Evolutionary conservation across 257 asterid genomes (phyloP).

Genomic region (Solanum virginianum): DNA sequence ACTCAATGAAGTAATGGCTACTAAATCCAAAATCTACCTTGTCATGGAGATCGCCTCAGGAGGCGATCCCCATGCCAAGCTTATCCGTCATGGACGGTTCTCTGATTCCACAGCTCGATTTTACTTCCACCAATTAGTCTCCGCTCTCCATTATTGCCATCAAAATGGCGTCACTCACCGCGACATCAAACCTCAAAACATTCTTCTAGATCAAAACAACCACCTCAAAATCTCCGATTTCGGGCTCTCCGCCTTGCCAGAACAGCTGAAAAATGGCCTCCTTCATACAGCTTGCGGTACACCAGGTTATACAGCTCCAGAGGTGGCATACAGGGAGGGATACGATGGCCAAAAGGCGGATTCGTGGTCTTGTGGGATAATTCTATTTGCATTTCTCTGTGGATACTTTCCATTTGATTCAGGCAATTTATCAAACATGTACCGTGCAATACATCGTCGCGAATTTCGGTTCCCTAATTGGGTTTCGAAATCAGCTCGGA

Average conservation of each 20-base stretch:
- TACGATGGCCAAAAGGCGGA: conserved; percentile 84
- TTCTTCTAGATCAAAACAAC: conserved; percentile 54
- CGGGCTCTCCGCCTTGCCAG: conserved; percentile 81
- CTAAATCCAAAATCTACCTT: conserved; percentile 64
- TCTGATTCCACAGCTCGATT: conserved; percentile 36
- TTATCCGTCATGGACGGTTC: conserved; percentile 44
- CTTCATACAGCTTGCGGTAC: conserved; percentile 79
- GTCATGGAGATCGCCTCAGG: conserved; percentile 81
- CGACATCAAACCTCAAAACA: conserved; percentile 81
- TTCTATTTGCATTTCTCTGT: conserved; percentile 44
- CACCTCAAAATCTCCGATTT: conserved; percentile 61
- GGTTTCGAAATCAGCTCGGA: conserved; percentile 50
- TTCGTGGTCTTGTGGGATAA: conserved; percentile 89
- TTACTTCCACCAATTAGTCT: conserved; percentile 61
- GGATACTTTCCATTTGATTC: conserved; percentile 68
- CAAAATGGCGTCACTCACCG: conserved; percentile 72
- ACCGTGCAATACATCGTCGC: conserved; percentile 59
- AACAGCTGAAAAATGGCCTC: conserved; percentile 46
- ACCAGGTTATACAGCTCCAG: conserved; percentile 90
- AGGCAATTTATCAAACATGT: conserved; percentile 49
- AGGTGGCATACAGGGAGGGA: conserved; percentile 46
- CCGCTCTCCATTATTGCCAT: conserved; percentile 70
- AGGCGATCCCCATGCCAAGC: conserved; percentile 59
- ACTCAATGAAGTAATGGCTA: conserved; percentile 72
- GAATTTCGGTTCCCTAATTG: conserved; percentile 40